Conservation (phyloP, 768 basidiomycete species). For the Leccinum obscurum region DNA sequence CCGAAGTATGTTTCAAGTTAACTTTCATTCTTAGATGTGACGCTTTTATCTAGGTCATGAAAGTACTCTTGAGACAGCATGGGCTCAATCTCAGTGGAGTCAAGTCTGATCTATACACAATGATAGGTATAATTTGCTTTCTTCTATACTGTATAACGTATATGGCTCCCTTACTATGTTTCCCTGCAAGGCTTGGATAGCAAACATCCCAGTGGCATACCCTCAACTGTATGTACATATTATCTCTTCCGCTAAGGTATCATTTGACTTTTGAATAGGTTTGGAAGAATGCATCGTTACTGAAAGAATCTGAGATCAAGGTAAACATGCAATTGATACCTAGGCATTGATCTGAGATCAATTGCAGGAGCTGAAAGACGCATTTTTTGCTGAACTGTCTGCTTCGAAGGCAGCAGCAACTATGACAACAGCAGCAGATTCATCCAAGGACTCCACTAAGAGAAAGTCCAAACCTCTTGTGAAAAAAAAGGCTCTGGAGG, state of each 20-base stretch:
- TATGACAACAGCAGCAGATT: conserved; percentile 19
- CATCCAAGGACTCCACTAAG: conserved; percentile 20
- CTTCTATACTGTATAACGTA: not conserved
- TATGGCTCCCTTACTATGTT: not conserved
- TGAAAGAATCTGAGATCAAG: conserved; percentile 64
- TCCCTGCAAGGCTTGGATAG: conserved; percentile 62
- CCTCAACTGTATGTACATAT: conserved; percentile 54
- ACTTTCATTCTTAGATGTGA: not conserved
- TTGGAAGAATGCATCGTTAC: conserved; percentile 64
- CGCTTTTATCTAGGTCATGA: conserved; percentile 53
- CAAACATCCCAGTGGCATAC: conserved; percentile 73
- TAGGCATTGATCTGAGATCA: not conserved
- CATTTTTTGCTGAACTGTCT: conserved; percentile 51
- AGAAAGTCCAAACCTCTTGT: conserved; percentile 43
- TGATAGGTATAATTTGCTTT: conserved; percentile 45
- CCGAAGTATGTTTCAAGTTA: conserved; percentile 40
- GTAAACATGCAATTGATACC: conserved; percentile 32
- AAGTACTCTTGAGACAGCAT: conserved; percentile 61
- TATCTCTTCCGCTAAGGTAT: not conserved
- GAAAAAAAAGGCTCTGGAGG: conserved; percentile 44
- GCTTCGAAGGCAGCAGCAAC: conserved; percentile 28
- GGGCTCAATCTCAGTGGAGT: conserved; percentile 66
- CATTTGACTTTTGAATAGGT: conserved; percentile 40
- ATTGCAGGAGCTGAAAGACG: conserved; percentile 60
- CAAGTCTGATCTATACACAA: conserved; percentile 70